phyloP scores from a whole-genome alignment of 148 eudicot species.

The Vaccinium macrocarpon region DNA sequence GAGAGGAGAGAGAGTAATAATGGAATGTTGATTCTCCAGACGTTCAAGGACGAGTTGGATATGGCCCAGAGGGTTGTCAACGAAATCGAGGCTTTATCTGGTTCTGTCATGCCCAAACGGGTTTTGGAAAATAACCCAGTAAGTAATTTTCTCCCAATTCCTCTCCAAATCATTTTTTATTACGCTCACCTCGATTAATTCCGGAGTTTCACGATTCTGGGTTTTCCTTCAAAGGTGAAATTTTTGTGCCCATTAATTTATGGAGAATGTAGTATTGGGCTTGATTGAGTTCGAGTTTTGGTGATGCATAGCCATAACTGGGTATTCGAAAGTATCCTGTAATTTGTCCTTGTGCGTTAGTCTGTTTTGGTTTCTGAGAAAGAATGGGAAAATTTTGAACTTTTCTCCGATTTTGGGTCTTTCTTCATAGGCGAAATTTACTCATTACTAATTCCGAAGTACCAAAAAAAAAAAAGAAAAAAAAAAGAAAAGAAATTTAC shows the following conservation, averaged over 20 bases:
- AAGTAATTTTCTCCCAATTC: background rate
- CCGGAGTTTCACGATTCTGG: too few relatives aligned
- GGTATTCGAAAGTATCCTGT: background rate
- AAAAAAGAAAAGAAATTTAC: too few relatives aligned
- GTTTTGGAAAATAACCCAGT: slow-evolving; percentile 24
- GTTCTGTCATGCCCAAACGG: slow-evolving; percentile 17
- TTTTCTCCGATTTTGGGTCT: background rate
- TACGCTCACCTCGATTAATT: too few relatives aligned
- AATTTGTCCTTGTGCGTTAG: background rate
- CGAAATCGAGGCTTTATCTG: slow-evolving; percentile 9
- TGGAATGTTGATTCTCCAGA: slow-evolving; percentile 11
- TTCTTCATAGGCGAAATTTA: background rate
- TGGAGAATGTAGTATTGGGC: background rate
- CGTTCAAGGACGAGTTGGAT: slow-evolving; percentile 2
- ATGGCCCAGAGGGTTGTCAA: slow-evolving; percentile 16
- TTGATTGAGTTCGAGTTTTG: too few relatives aligned
- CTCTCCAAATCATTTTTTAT: too few relatives aligned
- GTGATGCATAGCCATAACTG: background rate
- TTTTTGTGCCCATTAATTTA: too few relatives aligned
- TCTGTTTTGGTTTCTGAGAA: background rate
- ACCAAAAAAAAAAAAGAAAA: too few relatives aligned
- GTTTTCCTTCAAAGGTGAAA: too few relatives aligned
- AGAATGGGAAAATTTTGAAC: background rate
- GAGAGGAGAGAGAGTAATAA: slow-evolving; percentile 3
- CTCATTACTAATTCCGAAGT: too few relatives aligned